These are phyloP conservation scores for Yamadazyma taylorii DNA, from an alignment of 1,139 yeast species.

Conservation along the genomic window DNA sequence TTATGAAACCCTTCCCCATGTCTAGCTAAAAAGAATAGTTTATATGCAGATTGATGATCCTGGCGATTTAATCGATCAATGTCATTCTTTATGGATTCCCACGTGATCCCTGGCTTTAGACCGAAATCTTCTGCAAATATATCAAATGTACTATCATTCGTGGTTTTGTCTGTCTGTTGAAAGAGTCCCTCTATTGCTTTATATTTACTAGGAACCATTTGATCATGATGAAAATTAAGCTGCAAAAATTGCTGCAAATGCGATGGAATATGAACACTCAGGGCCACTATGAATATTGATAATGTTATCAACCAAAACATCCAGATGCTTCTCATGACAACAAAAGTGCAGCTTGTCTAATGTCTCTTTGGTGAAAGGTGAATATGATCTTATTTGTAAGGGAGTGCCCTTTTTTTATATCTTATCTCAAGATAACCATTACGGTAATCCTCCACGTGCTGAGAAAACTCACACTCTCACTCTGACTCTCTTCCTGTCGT, in stretches of 20 bases:
- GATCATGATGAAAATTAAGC: background rate
- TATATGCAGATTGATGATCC: slow-evolving; percentile 16
- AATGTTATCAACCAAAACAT: background rate
- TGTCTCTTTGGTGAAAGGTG: no score
- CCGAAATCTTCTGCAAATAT: slow-evolving; percentile 11
- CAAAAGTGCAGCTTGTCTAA: no score
- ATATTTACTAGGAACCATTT: slow-evolving; percentile 9
- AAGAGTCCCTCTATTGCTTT: slow-evolving; percentile 8
- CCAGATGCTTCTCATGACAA: no score
- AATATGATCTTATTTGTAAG: no score
- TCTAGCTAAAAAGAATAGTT: slow-evolving; percentile 38
- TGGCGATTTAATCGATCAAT: slow-evolving; percentile 14
- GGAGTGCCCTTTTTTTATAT: no score
- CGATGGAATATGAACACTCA: no score
- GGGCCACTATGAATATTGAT: no score
- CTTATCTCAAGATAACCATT: no score
- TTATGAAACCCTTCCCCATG: slow-evolving; percentile 47
- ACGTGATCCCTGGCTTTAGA: slow-evolving; percentile 6
- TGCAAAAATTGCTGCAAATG: slow-evolving; percentile 3
- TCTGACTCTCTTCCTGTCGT: no score
- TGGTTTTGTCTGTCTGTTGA: slow-evolving; percentile 9
- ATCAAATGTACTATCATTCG: slow-evolving; percentile 7
- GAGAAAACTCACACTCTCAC: no score
- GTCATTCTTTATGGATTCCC: slow-evolving; percentile 14
- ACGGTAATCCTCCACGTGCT: background rate